These are phyloP conservation scores for Carex littledalei DNA, from an alignment of 176 grass and related monocot genomes.

Conservation along the genomic window DNA sequence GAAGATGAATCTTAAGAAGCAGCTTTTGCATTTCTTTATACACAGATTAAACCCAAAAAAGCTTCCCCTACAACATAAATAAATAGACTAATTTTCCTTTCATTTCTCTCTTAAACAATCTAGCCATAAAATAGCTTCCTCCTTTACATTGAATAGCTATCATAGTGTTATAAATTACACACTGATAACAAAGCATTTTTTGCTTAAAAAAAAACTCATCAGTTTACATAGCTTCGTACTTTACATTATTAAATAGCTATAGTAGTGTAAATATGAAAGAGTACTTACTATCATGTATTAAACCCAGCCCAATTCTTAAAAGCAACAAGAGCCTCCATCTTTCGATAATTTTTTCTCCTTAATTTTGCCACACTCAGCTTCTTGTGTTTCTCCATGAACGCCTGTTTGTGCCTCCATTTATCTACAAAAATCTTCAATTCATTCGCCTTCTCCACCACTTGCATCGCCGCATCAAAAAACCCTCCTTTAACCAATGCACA, in stretches of 20 bases:
- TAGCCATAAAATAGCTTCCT: neutral
- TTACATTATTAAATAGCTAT: neutral
- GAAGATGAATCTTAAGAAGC: neutral
- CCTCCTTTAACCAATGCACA: conserved; percentile 91
- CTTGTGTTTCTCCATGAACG: conserved; percentile 98
- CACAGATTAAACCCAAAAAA: neutral
- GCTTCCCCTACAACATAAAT: neutral
- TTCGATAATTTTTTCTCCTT: conserved; percentile 78
- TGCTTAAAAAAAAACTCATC: neutral
- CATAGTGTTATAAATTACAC: neutral
- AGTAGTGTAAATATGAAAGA: neutral
- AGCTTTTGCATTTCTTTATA: neutral
- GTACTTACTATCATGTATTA: conserved; percentile 40
- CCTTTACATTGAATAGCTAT: neutral
- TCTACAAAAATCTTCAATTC: conserved; percentile 95
- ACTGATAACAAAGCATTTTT: neutral
- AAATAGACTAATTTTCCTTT: neutral
- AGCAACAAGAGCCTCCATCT: conserved; percentile 86
- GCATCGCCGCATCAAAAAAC: conserved; percentile 94
- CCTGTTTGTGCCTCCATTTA: conserved; percentile 98
- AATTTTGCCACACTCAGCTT: conserved; percentile 84
- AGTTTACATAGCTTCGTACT: neutral
- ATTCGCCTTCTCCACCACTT: conserved; percentile 85
- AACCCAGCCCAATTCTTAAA: conserved; percentile 98
- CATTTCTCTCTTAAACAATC: neutral